Conservation (phyloP, 2,329 filamentous ascomycete species). For the Uncinocarpus reesii region DNA sequence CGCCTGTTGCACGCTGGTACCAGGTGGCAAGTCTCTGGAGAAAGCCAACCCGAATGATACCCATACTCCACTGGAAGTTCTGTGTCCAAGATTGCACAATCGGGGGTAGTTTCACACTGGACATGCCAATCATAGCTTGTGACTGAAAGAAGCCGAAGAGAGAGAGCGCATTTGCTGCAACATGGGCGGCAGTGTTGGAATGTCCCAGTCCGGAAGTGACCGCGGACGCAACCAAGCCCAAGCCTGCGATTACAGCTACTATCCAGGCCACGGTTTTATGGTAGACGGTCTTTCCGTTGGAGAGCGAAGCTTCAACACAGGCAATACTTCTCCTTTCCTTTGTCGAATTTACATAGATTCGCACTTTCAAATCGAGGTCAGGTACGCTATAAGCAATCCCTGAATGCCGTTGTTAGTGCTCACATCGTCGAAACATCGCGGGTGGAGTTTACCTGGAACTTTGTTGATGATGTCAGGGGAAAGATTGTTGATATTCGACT, state of each 20-base stretch:
- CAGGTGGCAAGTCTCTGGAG: conserved; percentile 83
- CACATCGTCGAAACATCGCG: background rate
- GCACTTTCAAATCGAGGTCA: conserved; percentile 78
- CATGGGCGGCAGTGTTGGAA: conserved; percentile 86
- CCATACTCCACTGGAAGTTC: conserved; percentile 98
- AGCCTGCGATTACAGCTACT: conserved; percentile 74
- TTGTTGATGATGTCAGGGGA: conserved; percentile 46
- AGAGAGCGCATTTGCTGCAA: conserved; percentile 87
- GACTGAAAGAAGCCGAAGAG: conserved; percentile 91
- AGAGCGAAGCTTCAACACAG: conserved; percentile 77
- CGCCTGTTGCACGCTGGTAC: conserved; percentile 91
- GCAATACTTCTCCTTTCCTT: conserved; percentile 57
- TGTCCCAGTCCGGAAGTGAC: conserved; percentile 84
- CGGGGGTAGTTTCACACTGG: conserved; percentile 68
- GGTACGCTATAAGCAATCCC: conserved; percentile 80
- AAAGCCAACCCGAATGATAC: conserved; percentile 79
- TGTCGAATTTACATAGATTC: conserved; percentile 67
- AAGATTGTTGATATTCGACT: conserved; percentile 39
- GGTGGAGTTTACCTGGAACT: conserved; percentile 51
- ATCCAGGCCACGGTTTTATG: conserved; percentile 81
- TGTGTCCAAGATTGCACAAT: conserved; percentile 90
- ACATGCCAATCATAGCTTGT: conserved; percentile 83
- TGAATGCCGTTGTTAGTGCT: conserved; percentile 20
- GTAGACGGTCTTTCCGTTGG: conserved; percentile 87
- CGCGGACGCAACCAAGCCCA: conserved; percentile 74